These are phyloP conservation scores for Diplodia mutila DNA, from an alignment of 2,329 filamentous ascomycete genomes.

Conservation along the genomic window DNA sequence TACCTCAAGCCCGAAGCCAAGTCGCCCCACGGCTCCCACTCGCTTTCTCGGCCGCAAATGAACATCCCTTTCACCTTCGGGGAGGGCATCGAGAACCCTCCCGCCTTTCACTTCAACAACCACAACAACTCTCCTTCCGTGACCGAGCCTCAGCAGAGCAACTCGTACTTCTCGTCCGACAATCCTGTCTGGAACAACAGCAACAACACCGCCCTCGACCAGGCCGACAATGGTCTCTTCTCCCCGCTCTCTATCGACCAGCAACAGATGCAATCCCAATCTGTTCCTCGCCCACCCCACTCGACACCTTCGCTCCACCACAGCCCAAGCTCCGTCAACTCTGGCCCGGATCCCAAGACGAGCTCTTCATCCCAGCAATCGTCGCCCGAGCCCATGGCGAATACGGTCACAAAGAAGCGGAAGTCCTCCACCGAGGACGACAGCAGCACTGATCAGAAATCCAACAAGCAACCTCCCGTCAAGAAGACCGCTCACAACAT, in stretches of 20 bases:
- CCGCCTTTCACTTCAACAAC: conserved; percentile 42
- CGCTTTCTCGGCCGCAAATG: conserved; percentile 33
- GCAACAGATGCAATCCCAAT: conserved; percentile 28
- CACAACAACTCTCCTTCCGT: conserved; percentile 39
- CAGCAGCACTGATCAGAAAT: conserved; percentile 58
- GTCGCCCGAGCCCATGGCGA: conserved; percentile 60
- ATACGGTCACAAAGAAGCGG: conserved; percentile 39
- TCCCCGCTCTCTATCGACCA: conserved; percentile 37
- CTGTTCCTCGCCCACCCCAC: conserved; percentile 34
- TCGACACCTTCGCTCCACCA: conserved; percentile 43
- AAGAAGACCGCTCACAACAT: conserved; percentile 99
- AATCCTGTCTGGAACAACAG: conserved; percentile 38
- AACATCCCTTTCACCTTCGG: conserved; percentile 42
- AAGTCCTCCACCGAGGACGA: conserved; percentile 56
- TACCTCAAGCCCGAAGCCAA: conserved; percentile 35
- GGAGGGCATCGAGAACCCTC: conserved; percentile 36
- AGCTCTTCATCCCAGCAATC: conserved; percentile 57
- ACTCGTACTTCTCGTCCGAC: conserved; percentile 35
- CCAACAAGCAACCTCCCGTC: conserved; percentile 58
- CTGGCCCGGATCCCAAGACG: conserved; percentile 31
- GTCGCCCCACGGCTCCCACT: conserved; percentile 36
- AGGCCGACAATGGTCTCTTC: conserved; percentile 34
- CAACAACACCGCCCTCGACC: conserved; percentile 35
- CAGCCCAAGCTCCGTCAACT: conserved; percentile 42
- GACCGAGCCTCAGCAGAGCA: conserved; percentile 34